These are phyloP conservation scores for Penicillium diatomitis DNA, from an alignment of 495 filamentous ascomycete genomes.

Conservation along the genomic window DNA sequence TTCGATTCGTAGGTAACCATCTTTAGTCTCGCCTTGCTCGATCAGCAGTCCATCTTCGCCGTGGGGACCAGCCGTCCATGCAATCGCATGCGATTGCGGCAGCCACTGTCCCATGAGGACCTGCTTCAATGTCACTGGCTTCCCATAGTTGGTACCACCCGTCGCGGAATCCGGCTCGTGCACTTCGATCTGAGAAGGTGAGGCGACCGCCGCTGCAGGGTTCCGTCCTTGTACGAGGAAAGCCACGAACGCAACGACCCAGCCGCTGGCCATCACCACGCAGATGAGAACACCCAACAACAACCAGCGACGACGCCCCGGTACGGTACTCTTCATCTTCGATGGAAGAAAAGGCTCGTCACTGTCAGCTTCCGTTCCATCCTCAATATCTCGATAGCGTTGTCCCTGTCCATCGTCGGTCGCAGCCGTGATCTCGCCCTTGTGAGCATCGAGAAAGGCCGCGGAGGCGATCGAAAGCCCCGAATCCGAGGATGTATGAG, in stretches of 20 bases:
- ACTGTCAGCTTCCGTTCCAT: slow-evolving; percentile 16
- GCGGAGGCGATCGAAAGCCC: slow-evolving; percentile 30
- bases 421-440: slow-evolving; percentile 8
- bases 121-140: slow-evolving; percentile 72
- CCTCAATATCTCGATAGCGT: slow-evolving; percentile 33
- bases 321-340: slow-evolving; percentile 13
- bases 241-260: slow-evolving; percentile 67
- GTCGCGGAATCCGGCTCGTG: slow-evolving; percentile 59
- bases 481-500: slow-evolving; percentile 29
- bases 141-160: slow-evolving; percentile 55
- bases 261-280: slow-evolving; percentile 44
- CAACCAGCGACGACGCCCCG: slow-evolving; percentile 45
- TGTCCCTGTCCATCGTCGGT: slow-evolving; percentile 6
- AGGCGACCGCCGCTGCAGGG: slow-evolving; percentile 11
- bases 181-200: slow-evolving; percentile 11
- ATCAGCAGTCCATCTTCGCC: slow-evolving; percentile 83
- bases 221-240: slow-evolving; percentile 52
- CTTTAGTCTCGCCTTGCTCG: slow-evolving; percentile 46
- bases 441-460: slow-evolving; percentile 21
- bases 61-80: slow-evolving; percentile 78
- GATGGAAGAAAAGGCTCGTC: slow-evolving; percentile 22
- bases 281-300: slow-evolving; percentile 56
- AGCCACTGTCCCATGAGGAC: slow-evolving; percentile 66
- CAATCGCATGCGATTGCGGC: slow-evolving; percentile 58
- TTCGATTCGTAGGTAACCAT: slow-evolving; percentile 77